phyloP scores from a whole-genome alignment of 2,329 filamentous ascomycete species.

The Fusarium gaditjirri region DNA sequence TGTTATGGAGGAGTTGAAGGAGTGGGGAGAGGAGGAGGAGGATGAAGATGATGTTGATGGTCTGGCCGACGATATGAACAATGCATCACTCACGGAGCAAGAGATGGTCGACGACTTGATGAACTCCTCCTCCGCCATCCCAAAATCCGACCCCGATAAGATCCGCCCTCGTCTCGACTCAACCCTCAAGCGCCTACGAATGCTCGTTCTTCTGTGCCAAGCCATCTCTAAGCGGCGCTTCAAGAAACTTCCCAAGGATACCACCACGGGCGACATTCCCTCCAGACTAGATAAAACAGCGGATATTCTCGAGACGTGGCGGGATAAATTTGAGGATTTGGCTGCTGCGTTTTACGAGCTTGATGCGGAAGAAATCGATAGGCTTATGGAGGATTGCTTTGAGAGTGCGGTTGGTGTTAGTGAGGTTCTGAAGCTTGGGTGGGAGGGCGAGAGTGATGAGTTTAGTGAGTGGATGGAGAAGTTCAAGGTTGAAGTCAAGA shows the following conservation, averaged over 20 bases:
- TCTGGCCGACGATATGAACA: conserved; percentile 46
- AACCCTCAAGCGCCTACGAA: conserved; percentile 71
- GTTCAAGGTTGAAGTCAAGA: conserved; percentile 64
- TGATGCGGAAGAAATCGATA: conserved; percentile 67
- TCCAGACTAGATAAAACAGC: conserved; percentile 67
- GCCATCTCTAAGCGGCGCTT: conserved; percentile 76
- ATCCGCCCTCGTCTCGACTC: conserved; percentile 74
- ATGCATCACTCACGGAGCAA: conserved; percentile 56
- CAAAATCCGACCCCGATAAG: conserved; percentile 69
- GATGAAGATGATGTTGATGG: conserved; percentile 63
- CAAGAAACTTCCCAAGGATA: conserved; percentile 62
- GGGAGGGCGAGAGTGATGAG: conserved; percentile 75
- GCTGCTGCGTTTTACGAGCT: conserved; percentile 79
- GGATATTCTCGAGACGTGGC: conserved; percentile 66
- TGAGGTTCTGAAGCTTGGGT: conserved; percentile 66
- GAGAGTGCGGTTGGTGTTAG: conserved; percentile 66
- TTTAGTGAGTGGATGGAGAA: conserved; percentile 80
- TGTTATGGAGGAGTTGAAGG: conserved; percentile 85
- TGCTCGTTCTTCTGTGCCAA: conserved; percentile 74
- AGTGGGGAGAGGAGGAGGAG: conserved; percentile 82
- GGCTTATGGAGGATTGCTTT: conserved; percentile 68
- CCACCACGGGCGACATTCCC: conserved; percentile 48
- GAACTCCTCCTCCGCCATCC: conserved; percentile 69
- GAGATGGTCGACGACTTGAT: conserved; percentile 76
- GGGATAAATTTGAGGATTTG: conserved; percentile 76